Base-by-base conservation (phyloP, 1,139 yeast species). In the Blastobotrys capitulatus region DNA sequence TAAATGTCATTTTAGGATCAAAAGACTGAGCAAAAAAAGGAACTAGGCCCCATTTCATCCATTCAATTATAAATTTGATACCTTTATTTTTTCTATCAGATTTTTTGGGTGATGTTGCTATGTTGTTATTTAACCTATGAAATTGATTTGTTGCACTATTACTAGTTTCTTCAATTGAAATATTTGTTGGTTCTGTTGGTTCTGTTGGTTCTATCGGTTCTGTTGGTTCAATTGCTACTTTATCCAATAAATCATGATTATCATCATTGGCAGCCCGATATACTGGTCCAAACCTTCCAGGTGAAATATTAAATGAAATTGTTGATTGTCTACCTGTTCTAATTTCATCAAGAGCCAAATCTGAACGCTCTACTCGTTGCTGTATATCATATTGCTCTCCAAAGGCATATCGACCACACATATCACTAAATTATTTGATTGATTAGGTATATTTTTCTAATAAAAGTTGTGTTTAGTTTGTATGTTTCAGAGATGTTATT, bases 21-120 rank as follows among this genome's bases (percentile, higher is more conserved):
- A 20, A 36, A 38, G 69, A 67, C 4, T 22, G 4, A 36, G 75
- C 69, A 77, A 79, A 80, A 13, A 63, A 62, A 0, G 86, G 85
- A 1, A 80, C 69, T 40, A 82, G 63, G 1, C 86, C 84, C 84
- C 86, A 82, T 44, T 71, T 73, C 83, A 80, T 79, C 48, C 58
- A 64, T 27, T 60, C 59, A 2, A 66, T 57, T 2, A 56, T 55
- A 31, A 48, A 46, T 13, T 48, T 41, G 16, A 41, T 10, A n/a
- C 32, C 22, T 8, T 16, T 20, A 36, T 25, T 41, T 3, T 41
- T 44, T 9, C 49, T 48, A 9, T 48, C 49, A 10, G 42, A 40
- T 16, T 32, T n/a, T 5, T 22, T 4, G 25, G 25, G 4, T 22
- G 25, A 22, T 4, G 25, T 22, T 5, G 25, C 7, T 22, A 5